Evolutionary conservation across 108 stramenopile genomes (phyloP), one percentile per base, ranked within the genome.

Genomic region (Nitzschia sp.): DNA sequence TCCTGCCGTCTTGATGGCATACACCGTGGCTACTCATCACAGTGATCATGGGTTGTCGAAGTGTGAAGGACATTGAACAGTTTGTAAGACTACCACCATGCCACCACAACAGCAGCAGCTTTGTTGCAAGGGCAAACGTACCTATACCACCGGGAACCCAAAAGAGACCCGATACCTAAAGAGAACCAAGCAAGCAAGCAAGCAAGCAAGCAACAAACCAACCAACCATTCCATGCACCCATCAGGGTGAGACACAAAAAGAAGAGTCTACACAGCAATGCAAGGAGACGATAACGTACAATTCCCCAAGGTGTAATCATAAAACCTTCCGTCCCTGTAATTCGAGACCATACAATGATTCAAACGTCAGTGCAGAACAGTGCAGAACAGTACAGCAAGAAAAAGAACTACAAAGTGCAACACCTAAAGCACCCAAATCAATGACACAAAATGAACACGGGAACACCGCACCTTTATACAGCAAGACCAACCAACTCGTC

Each of bases 301-400:
- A 94, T 80, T 6, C 93, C 93, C 88, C 87, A 90, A 0, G 86
- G 79, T 43, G 89, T 94, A 63, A 80, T 90, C 20, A 57, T 54
- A 57, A 86, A 43, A 5, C 71, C 73, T 34, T 85, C 82, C 19
- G 46, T 48, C 17, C 46, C 17, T 17, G n/a, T 5, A 48, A 3
- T 17, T n/a, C n/a, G n/a, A n/a, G n/a, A 6, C 46, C n/a, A 56
- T 20, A 53, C 20, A 12, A 79, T 34, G 38, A 57, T 34, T 15
- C 10, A 57, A 57, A 34, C 57, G 8, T 29, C 34, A 7, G 34
- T 6, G 21, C 57, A 58, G 9, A 3, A 19, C 15, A 39, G 14
- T 40, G 39, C 12, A 39, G 10, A 34, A 25, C 24, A 57, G 34
- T 8, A 34, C 14, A 61, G 8, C 25, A 61, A 41, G n/a, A 41